phyloP scores from a whole-genome alignment of 2,329 filamentous ascomycete genomes.

The Acrodontium crateriforme region DNA sequence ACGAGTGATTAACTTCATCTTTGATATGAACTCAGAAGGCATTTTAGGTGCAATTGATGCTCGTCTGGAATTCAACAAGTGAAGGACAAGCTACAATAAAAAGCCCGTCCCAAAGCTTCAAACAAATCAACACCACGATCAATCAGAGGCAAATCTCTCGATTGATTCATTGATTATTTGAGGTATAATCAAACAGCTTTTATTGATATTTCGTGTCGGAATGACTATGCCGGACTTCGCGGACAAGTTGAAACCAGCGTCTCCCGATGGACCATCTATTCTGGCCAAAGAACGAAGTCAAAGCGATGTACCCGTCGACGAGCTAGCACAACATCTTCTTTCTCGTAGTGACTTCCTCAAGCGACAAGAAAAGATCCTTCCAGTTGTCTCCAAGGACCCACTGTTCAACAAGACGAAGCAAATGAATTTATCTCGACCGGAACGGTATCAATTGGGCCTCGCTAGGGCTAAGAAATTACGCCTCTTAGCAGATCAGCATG shows the following conservation, averaged over 20 bases:
- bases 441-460: slow-evolving; percentile 39
- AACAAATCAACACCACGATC: no score
- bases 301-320: slow-evolving; percentile 30
- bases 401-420: slow-evolving; percentile 38
- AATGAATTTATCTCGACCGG: slow-evolving; percentile 37
- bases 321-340: slow-evolving; percentile 35
- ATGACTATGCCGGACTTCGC: slow-evolving; percentile 35
- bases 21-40: no score
- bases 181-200: no score
- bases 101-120: no score
- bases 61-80: no score
- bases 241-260: slow-evolving; percentile 32
- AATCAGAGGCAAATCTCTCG: no score
- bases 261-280: slow-evolving; percentile 31
- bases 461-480: slow-evolving; percentile 38
- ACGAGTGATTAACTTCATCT: no score
- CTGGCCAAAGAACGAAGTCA: slow-evolving; percentile 32
- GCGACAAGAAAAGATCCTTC: slow-evolving; percentile 33
- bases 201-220: no score
- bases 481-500: slow-evolving; percentile 30
- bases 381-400: slow-evolving; percentile 32
- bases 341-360: slow-evolving; percentile 34
- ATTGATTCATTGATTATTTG: no score
- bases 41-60: no score
- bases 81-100: no score